Conservation (phyloP, 2,329 filamentous ascomycete genomes). For the Torrubiellomyces zombiae region DNA sequence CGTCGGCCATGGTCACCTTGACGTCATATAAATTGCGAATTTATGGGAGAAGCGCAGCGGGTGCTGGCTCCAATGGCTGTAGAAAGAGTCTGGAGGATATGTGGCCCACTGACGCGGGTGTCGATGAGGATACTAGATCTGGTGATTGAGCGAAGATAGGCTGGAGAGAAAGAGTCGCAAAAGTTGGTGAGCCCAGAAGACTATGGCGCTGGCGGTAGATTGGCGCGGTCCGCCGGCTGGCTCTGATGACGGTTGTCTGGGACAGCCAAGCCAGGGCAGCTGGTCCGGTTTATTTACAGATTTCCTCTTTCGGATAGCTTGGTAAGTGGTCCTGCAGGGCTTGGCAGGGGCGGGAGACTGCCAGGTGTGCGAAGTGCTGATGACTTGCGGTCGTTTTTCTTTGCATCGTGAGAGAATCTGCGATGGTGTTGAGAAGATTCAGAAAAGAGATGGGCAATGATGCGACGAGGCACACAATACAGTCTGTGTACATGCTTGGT, state of each 20-base stretch:
- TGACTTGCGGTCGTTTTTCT: conserved; percentile 6
- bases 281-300: conserved; percentile 22
- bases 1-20: conserved; percentile 33
- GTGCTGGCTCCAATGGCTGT: too few species aligned
- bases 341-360: conserved; percentile 2
- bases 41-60: too few species aligned
- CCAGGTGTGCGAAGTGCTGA: conserved; percentile 3
- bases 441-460: too few species aligned
- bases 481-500: too few species aligned
- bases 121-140: too few species aligned
- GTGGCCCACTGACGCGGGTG: too few species aligned
- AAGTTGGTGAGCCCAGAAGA: too few species aligned
- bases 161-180: too few species aligned
- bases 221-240: conserved; percentile 2
- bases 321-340: conserved; percentile 5
- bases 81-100: too few species aligned
- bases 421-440: conserved; percentile 6
- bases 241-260: conserved; percentile 14
- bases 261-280: conserved; percentile 13
- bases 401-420: conserved; percentile 8
- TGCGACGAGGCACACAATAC: too few species aligned
- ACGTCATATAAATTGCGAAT: conserved; percentile 10
- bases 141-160: too few species aligned
- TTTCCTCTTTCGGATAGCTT: conserved; percentile 21
- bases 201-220: conserved; percentile 1